Conservation (phyloP, 768 basidiomycete genomes). For the Rhizopogon salebrosus region DNA sequence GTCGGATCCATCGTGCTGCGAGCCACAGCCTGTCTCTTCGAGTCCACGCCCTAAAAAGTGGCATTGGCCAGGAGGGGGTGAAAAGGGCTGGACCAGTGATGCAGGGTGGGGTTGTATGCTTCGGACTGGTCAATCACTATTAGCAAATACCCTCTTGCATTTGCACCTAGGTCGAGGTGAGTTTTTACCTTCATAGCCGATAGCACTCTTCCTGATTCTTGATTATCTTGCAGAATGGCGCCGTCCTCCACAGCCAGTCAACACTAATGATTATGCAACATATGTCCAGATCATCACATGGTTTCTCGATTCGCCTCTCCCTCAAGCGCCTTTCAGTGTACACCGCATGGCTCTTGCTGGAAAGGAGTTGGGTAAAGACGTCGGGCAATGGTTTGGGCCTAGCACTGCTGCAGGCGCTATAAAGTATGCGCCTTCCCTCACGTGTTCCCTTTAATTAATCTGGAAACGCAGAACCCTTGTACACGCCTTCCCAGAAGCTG, state of each 20-base stretch:
- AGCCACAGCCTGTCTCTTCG: conserved; percentile 29
- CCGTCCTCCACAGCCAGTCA: conserved; percentile 55
- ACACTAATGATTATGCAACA: conserved; percentile 65
- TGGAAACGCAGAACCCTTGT: conserved; percentile 58
- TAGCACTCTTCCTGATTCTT: conserved; percentile 6
- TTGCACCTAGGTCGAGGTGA: conserved; percentile 72
- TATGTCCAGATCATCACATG: conserved; percentile 92
- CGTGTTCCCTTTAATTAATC: conserved; percentile 1
- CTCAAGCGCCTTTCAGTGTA: conserved; percentile 86
- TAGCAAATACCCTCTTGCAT: conserved; percentile 76
- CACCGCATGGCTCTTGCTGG: conserved; percentile 95
- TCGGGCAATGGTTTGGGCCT: conserved; percentile 98
- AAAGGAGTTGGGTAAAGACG: conserved; percentile 90
- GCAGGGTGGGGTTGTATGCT: conserved; percentile 93
- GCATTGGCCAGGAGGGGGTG: conserved; percentile 58
- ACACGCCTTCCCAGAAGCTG: conserved; percentile 72
- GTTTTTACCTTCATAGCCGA: conserved; percentile 9
- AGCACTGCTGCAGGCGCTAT: conserved; percentile 97
- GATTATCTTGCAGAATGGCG: conserved; percentile 66
- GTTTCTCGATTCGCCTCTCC: conserved; percentile 89
- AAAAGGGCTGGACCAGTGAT: conserved; percentile 82
- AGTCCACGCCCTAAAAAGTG: conserved; percentile 50
- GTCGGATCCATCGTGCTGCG: conserved; percentile 23
- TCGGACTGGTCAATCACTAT: conserved; percentile 76
- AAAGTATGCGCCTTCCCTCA: conserved; percentile 44